Evolutionary conservation across 106 monocot species (phyloP), one percentile per base, ranked within the genome.

Genomic region (Dendrobium huoshanense): DNA sequence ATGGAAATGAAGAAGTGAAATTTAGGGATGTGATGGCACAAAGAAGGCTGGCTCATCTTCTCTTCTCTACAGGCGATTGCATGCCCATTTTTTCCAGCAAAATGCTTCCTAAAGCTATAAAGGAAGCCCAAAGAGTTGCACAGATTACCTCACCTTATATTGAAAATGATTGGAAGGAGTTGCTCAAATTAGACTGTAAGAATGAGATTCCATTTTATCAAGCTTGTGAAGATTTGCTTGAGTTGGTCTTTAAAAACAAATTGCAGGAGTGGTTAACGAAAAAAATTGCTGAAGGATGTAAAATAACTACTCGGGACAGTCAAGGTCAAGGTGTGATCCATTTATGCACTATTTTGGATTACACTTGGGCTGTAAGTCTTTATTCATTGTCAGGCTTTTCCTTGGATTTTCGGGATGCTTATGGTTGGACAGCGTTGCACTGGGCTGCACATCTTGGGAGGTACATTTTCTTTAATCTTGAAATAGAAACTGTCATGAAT

Each of bases 371-470:
- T 41, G 77, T 91, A 79, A 81, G 76, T 67, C 48, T 93, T 3
- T 99, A 90, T 88, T 82, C 82, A 54, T 70, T 85, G 5, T 91
- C 96, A 31, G 89, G 90, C n/a, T 72, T 99, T 44, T 91, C 98
- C n/a, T 86, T 99, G 73, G 95, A 99, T 88, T 95, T 93, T 81
- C 87, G 98, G 7, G 98, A 99, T 88, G 73, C 87, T 81, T 79
- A 5, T 88, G 98, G 98, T 58, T 99, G 98, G 98, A 95, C 98
- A 74, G 89, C 98, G 16, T 84, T 99, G 55, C 98, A 99, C 78
- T 95, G 98, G 98, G 98, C 98, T 80, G 95, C 98, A 72, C 87
- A 82, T 81, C 84, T 55, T 84, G 93, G 98, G 24, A 92, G 98
- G 98, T 95, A 88, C 42, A 45, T 2, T 56, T 82, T 79, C 42